Evolutionary conservation across 352 stramenopile genomes (phyloP), one percentile per base, ranked within the genome.

Genomic region (Globisporangium alternatum): DNA sequence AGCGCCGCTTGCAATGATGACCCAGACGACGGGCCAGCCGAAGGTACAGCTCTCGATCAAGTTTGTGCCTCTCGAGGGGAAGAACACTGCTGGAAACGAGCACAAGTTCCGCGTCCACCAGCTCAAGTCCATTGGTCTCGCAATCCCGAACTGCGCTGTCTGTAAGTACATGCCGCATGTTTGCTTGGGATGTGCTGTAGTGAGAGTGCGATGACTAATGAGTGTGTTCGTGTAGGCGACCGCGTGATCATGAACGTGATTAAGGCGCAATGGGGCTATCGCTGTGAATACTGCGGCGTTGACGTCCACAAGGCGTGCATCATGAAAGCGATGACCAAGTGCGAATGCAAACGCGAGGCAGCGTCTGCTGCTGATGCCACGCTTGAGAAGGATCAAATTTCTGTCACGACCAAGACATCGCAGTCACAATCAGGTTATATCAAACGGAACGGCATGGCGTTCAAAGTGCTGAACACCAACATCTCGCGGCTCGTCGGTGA

Each of bases 31-130:
- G 0, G 78, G 78, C 1, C 72, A 90, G 53, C 80, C 85, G 6
- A 87, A 78, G 41, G 77, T 92, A 10, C 77, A 91, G 52, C 67
- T 94, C 2, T 85, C 74, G 1, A 90, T 94, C 67, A 86, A 89
- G 64, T 94, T 94, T 72, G 70, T 92, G 13, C 78, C 84, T 17
- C 77, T 79, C 21, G 76, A 90, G 60, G 77, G 78, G 19, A 76
- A 89, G 31, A 76, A 87, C 54, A 83, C 64, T 37, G 71, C 60
- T 21, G 81, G 74, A 0, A 91, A 90, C 35, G 77, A 88, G 25
- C 87, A 96, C 75, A 93, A 91, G 52, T 96, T 96, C 45, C 83
- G 87, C 22, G 87, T 96, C 0, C 87, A 96, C 57, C 83, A 92
- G 56, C 81, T 96, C 6, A 94, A 94, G 68, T 93, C 85, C 3